Base-by-base conservation (phyloP, 75 land plant species). In the Sequoia sempervirens region DNA sequence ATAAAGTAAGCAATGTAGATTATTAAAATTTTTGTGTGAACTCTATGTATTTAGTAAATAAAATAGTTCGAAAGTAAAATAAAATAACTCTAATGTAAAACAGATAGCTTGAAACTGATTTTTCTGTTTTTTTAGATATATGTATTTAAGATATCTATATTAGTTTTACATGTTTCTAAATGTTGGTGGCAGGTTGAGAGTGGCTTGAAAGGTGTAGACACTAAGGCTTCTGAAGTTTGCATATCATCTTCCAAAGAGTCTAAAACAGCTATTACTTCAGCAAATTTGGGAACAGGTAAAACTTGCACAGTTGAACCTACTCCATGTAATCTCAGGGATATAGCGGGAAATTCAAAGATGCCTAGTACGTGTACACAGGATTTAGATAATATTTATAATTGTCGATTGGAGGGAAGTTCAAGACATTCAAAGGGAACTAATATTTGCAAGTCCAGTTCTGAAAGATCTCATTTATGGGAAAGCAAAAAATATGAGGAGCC, bases 401-500 rank as follows among this genome's bases (percentile, higher is more conserved):
- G 23, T 40, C 52, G n/a, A 13, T 9, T 66, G 56, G 34, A 68
- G 11, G 30, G 28, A 26, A 13, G 70, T 61, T 34, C 54, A 32
- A 18, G 11, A 56, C 38, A 37, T 64, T 85, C 34, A 17, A 75
- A 43, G 46, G 45, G 87, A 52, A 26, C 85, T 91, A 43, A 43
- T 45, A 9, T 26, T n/a, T 0, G n/a, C 20, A 9, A 41, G 80
- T 11, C 30, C 50, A 45, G 10, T 9, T n/a, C 80, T 72, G 82
- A 85, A 52, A 84, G 46, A 58, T 61, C 88, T 80, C 64, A 41
- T 52, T 18, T 73, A 14, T 52, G 70, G 54, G 79, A 68, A 84
- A 80, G 80, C 4, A 37, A 45, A 79, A 64, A 81, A n/a, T 30
- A 13, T 75, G 64, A 87, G 82, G 90, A 91, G 81, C 83, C 90